A percentile compares a stretch with the other conserved stretches of the same genome.
Evolutionary conservation across 2,329 filamentous ascomycete genomes (phyloP).

Genomic region (Periglandula ipomoeae): DNA sequence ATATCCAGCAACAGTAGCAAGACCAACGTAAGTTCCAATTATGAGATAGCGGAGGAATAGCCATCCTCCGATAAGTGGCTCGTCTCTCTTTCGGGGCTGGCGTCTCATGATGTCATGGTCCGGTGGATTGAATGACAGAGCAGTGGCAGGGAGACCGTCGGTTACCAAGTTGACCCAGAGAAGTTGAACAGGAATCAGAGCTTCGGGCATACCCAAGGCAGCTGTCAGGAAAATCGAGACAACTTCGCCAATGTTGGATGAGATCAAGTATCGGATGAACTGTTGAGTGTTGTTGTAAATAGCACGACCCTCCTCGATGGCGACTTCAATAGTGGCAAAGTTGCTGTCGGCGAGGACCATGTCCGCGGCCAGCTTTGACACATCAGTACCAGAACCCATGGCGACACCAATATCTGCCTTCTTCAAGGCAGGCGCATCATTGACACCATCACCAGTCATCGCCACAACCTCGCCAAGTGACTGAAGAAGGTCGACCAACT

Average conservation of each 20-base stretch:
- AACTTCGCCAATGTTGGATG: conserved; percentile 97
- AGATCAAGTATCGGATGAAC: conserved; percentile 98
- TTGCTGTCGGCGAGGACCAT: conserved; percentile 99
- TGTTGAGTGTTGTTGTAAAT: conserved; percentile 99
- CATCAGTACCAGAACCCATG: conserved; percentile 97
- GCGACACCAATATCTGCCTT: conserved; percentile 98
- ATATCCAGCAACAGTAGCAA: conserved; percentile 91
- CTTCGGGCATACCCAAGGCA: conserved; percentile 93
- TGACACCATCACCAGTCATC: conserved; percentile 98
- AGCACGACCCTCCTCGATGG: conserved; percentile 91
- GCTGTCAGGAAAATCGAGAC: conserved; percentile 98
- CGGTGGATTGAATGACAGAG: conserved; percentile 95
- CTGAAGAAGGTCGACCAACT: conserved; percentile 91
- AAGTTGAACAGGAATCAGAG: conserved; percentile 90
- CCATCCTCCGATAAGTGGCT: conserved; percentile 88
- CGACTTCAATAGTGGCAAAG: conserved; percentile 93
- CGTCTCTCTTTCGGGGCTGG: conserved; percentile 82
- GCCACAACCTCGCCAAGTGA: conserved; percentile 89
- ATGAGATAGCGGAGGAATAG: conserved; percentile 96
- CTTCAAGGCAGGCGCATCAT: conserved; percentile 94
- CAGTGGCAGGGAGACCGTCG: conserved; percentile 91
- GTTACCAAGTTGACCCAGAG: conserved; percentile 99
- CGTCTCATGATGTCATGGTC: conserved; percentile 97
- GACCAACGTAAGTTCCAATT: conserved; percentile 88
- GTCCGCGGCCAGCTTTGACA: conserved; percentile 90